These are phyloP conservation scores for barrel medic (Medicago truncatula) DNA, from an alignment of 306 rosid genomes.

Conservation along the genomic window MtrunA17r5.0-ANR NC_053043.1:48250001-48250500, in stretches of 20 bases:
- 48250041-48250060: too few species aligned
- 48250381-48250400: conserved; percentile 69
- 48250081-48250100: too few species aligned
- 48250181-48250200: conserved; percentile 20
- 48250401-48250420: conserved; percentile 70
- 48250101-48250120: too few species aligned
- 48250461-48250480: conserved; percentile 98
- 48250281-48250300: conserved; percentile 24
- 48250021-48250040: too few species aligned
- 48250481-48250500: conserved; percentile 25
- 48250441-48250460: conserved; percentile 93
- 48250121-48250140: too few species aligned
- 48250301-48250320: conserved; percentile 25
- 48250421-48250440: conserved; percentile 92
- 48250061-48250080: too few species aligned
- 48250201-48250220: conserved; percentile 34
- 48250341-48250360: conserved; percentile 77
- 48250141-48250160: too few species aligned
- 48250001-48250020: too few species aligned
- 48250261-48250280: conserved; percentile 27
- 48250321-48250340: conserved; percentile 47
- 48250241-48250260: background rate
- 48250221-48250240: conserved; percentile 44
- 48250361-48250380: conserved; percentile 61
- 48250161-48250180: conserved; percentile 20